Percentiles rank a stretch among this genome's conserved stretches.
These are phyloP conservation scores for Cutaneotrichosporon cavernicola DNA, from an alignment of 1,284 basidiomycete genomes.

Conservation along the genomic window DNA sequence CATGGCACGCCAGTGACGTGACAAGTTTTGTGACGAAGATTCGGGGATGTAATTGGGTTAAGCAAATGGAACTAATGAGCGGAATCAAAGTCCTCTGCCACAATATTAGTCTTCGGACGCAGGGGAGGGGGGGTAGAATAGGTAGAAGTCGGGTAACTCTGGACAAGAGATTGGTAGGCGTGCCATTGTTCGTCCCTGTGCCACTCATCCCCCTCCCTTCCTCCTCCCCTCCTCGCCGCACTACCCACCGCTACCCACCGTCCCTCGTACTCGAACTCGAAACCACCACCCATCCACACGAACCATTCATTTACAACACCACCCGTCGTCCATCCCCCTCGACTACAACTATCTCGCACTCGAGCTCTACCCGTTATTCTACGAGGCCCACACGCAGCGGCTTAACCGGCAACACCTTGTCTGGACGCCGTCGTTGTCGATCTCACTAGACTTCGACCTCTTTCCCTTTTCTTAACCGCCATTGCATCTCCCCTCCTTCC, in stretches of 20 bases:
- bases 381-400: conserved; percentile 1
- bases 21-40: not conserved
- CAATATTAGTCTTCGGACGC: too few species aligned
- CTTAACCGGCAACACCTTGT: conserved; percentile 4
- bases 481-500: conserved; percentile 4
- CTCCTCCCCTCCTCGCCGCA: not conserved
- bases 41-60: not conserved
- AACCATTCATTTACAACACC: not conserved
- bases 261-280: not conserved
- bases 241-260: not conserved
- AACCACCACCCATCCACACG: not conserved
- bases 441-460: conserved; percentile 4
- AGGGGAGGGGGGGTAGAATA: too few species aligned
- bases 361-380: not conserved
- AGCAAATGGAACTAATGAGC: not conserved
- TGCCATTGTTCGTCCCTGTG: not conserved
- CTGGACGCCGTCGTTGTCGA: conserved; percentile 7
- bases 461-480: conserved; percentile 1
- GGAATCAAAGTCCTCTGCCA: not conserved
- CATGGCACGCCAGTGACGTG: not conserved
- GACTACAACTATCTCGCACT: not conserved
- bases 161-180: not conserved
- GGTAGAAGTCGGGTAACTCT: not conserved
- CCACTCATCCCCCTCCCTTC: not conserved
- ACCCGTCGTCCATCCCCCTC: not conserved